phyloP scores from a whole-genome alignment of 495 filamentous ascomycete genomes.

The Aspergillus affinis region DNA sequence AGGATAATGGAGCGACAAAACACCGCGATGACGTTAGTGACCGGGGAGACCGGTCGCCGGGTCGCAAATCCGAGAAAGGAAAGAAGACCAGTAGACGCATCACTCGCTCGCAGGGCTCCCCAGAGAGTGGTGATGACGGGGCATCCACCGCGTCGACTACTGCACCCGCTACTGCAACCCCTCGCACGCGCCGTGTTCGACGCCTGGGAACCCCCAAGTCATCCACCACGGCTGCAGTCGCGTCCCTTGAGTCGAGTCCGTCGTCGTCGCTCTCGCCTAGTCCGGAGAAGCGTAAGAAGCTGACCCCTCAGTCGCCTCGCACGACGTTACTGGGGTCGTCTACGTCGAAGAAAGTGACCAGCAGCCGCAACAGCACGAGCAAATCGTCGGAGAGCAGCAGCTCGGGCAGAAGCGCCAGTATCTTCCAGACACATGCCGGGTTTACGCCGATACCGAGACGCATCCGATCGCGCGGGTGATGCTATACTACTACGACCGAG shows the following conservation, averaged over 20 bases:
- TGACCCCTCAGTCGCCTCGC: conserved; percentile 41
- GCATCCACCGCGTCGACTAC: conserved; percentile 21
- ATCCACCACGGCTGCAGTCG: background rate
- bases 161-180: conserved; percentile 32
- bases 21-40: conserved; percentile 16
- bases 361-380: conserved; percentile 4
- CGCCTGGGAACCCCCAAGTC: conserved; percentile 32
- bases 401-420: conserved; percentile 33
- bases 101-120: conserved; percentile 24
- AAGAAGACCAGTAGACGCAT: conserved; percentile 27
- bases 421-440: conserved; percentile 38
- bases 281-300: conserved; percentile 37
- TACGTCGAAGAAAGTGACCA: conserved; percentile 19
- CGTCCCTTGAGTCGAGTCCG: conserved; percentile 4
- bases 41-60: conserved; percentile 8
- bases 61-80: conserved; percentile 24
- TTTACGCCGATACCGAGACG: conserved; percentile 43
- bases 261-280: conserved; percentile 16
- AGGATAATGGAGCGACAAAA: conserved; percentile 19
- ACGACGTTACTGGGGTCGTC: conserved; percentile 21
- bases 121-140: conserved; percentile 22
- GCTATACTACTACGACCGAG: too few relatives aligned
- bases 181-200: conserved; percentile 38
- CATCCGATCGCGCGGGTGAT: conserved; percentile 33
- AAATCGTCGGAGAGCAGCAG: conserved; percentile 16